Evolutionary conservation across 495 filamentous ascomycete species (phyloP).

Genomic region (Penicillium cinerascens): DNA sequence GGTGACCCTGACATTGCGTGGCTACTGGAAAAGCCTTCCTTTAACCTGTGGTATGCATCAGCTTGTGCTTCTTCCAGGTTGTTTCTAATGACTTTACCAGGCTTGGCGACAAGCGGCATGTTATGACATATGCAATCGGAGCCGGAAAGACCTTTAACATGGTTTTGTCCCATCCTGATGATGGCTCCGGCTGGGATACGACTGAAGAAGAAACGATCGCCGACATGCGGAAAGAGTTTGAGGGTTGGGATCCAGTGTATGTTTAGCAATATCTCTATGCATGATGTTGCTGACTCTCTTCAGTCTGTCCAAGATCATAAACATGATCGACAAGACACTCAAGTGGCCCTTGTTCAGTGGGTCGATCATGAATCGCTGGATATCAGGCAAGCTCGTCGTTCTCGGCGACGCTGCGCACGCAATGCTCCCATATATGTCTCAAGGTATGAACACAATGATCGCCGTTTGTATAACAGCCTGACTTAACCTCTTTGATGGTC

Average conservation of each 20-base stretch:
- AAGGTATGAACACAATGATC: slow-evolving; percentile 16
- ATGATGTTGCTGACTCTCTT: not conserved
- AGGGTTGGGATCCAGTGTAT: slow-evolving; percentile 35
- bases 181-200: not conserved
- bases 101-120: slow-evolving; percentile 33
- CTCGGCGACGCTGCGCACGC: slow-evolving; percentile 48
- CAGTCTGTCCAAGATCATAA: slow-evolving; percentile 30
- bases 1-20: slow-evolving; percentile 30
- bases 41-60: slow-evolving; percentile 37
- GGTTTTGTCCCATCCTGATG: slow-evolving; percentile 24
- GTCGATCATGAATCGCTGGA: slow-evolving; percentile 29
- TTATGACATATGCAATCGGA: slow-evolving; percentile 47
- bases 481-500: no score
- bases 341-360: slow-evolving; percentile 38
- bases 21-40: slow-evolving; percentile 32
- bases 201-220: slow-evolving; percentile 11
- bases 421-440: slow-evolving; percentile 45
- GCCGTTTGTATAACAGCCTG: no score
- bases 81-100: slow-evolving; percentile 1
- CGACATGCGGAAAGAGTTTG: slow-evolving; percentile 35
- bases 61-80: not conserved
- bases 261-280: not conserved
- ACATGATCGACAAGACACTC: slow-evolving; percentile 29
- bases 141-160: slow-evolving; percentile 45
- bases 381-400: slow-evolving; percentile 28